A percentile compares a stretch with the other conserved stretches of the same genome.
Evolutionary conservation across 768 basidiomycete genomes (phyloP).

Genomic region (Mycena floridula): DNA sequence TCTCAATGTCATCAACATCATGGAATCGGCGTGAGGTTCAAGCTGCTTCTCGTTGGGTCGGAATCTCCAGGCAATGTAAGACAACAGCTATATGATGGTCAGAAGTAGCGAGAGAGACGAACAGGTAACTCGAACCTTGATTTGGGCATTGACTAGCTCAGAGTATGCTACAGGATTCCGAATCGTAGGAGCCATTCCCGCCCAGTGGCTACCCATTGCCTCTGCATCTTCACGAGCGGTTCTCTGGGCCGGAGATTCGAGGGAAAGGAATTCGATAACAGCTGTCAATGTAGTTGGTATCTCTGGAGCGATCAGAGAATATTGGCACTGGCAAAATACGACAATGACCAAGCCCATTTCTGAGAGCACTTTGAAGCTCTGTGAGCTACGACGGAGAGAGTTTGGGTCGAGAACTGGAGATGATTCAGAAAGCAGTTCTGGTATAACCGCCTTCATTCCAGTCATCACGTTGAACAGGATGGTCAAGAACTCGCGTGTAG

Average conservation of each 20-base stretch:
- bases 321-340: constrained; percentile 81
- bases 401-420: constrained; percentile 51
- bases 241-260: constrained; percentile 79
- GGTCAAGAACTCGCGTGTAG: constrained; percentile 71
- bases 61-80: constrained; percentile 87
- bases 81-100: constrained; percentile 59
- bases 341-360: constrained; percentile 93
- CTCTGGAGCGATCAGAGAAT: constrained; percentile 53
- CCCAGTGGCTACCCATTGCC: constrained; percentile 77
- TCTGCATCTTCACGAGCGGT: constrained; percentile 73
- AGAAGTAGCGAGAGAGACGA: not conserved
- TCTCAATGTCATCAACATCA: constrained; percentile 78
- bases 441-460: constrained; percentile 67
- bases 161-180: constrained; percentile 68
- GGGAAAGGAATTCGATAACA: constrained; percentile 72
- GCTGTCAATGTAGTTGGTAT: constrained; percentile 68
- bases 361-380: constrained; percentile 89
- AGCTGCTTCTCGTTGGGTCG: constrained; percentile 54
- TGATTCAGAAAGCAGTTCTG: constrained; percentile 67
- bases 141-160: constrained; percentile 84
- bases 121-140: constrained; percentile 55
- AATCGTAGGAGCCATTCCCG: constrained; percentile 74
- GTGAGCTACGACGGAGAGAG: constrained; percentile 59
- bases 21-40: constrained; percentile 71
- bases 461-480: constrained; percentile 74